Evolutionary conservation across 2,329 filamentous ascomycete genomes (phyloP), one percentile per base, ranked within the genome.

Genomic region (Corynespora cassiicola): DNA sequence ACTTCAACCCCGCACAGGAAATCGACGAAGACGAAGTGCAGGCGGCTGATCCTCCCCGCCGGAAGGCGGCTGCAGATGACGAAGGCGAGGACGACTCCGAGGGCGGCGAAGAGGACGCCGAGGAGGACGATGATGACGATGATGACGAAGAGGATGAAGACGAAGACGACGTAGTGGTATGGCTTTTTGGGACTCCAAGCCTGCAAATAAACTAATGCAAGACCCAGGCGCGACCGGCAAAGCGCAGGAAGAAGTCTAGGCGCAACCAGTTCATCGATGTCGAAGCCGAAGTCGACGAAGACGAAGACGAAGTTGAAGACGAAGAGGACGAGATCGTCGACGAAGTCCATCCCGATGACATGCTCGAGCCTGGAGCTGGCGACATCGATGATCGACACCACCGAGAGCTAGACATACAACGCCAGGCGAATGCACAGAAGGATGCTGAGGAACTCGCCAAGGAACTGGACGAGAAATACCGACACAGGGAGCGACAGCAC

Each of bases 201-300:
- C 15, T 23, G 5, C 9, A 12, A 16, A 11, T n/a, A 16, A 45
- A 43, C 53, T 65, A 45, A 67, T 43, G 23, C n/a, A 18, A 15
- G 37, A n/a, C n/a, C 21, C 55, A 85, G 79, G 79, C 78, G 41
- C 82, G 89, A 61, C 88, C 88, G 39, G 82, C 87, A 57, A 97
- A 97, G 71, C 87, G 91, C 41, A 73, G 78, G 62, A 86, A 85
- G 67, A 83, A 82, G 66, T 84, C 87, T 51, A 80, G 81, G 50
- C 83, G 89, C 49, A 88, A 89, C 56, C 85, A 87, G 61, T 96
- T 96, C 82, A 85, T 99, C 73, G 94, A 99, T 83, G 89, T 92
- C 61, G 94, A 99, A 77, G 94, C 94, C 67, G 94, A 96, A 73
- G 94, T 99, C 55, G 94, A 97, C 63, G 94, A 88, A 42, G 85